Percentiles rank a stretch among this genome's conserved stretches.
Evolutionary conservation across 768 basidiomycete genomes (phyloP).

Genomic region (Rhizopogon vulgaris): DNA sequence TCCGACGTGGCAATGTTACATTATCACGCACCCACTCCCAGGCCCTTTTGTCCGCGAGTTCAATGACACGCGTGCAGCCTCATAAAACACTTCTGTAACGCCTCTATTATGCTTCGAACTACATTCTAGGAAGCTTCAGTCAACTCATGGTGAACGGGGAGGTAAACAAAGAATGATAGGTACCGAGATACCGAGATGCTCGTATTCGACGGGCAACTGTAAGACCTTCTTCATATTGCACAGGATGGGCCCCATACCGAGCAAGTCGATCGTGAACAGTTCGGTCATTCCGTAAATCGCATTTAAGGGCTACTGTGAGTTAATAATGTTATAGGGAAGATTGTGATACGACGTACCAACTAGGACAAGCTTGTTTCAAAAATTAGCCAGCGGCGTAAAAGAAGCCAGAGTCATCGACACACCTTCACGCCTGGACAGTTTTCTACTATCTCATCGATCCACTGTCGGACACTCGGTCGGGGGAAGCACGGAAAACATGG

Average conservation of each 20-base stretch:
- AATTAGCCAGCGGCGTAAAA: conserved; percentile 5
- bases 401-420: conserved; percentile 14
- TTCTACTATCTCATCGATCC: conserved; percentile 89
- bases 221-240: conserved; percentile 91
- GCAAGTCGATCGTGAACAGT: conserved; percentile 66
- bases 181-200: conserved; percentile 88
- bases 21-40: conserved; percentile 49
- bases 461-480: conserved; percentile 39
- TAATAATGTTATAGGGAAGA: background rate
- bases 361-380: conserved; percentile 59
- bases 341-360: conserved; percentile 57
- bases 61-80: conserved; percentile 82
- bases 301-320: conserved; percentile 70
- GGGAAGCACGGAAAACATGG: background rate
- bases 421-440: conserved; percentile 96
- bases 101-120: conserved; percentile 97
- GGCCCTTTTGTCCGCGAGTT: conserved; percentile 67
- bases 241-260: conserved; percentile 61
- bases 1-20: conserved; percentile 27
- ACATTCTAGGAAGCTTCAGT: conserved; percentile 56
- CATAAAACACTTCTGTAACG: conserved; percentile 88
- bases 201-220: conserved; percentile 86
- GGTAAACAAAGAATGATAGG: conserved; percentile 16
- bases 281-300: conserved; percentile 87
- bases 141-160: background rate